These are phyloP conservation scores for Gossypium gossypioides DNA, from an alignment of 441 rosid genomes.

Conservation along the genomic window DNA sequence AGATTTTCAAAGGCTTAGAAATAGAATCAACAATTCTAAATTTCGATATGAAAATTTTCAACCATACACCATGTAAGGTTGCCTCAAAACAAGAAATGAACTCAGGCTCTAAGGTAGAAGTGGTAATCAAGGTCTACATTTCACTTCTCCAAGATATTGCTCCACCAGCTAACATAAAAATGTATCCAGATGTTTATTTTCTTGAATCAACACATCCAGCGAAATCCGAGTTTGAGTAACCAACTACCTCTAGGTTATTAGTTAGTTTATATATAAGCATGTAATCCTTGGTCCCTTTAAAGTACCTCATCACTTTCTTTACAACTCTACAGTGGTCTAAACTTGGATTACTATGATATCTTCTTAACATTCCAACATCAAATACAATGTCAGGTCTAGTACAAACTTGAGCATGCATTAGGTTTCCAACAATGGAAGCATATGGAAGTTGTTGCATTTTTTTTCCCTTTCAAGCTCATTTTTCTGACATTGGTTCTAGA, in stretches of 20 bases:
- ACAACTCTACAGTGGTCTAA: too few species aligned
- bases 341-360: neutral
- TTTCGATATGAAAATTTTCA: neutral
- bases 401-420: neutral
- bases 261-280: neutral
- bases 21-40: neutral
- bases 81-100: neutral
- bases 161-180: neutral
- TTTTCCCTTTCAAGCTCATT: neutral
- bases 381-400: neutral
- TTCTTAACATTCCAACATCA: neutral
- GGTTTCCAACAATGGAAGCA: neutral
- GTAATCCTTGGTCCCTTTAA: neutral
- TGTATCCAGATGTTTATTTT: neutral
- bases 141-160: neutral
- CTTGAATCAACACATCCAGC: neutral
- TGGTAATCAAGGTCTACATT: neutral
- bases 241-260: neutral
- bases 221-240: neutral
- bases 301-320: neutral
- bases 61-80: too few species aligned
- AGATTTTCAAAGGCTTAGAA: neutral
- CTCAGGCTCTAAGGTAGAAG: neutral
- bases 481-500: neutral
- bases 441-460: neutral